These are phyloP conservation scores for Apophysomyces elegans DNA, from an alignment of 371 early-diverging fungal species.

Conservation along the genomic window DNA sequence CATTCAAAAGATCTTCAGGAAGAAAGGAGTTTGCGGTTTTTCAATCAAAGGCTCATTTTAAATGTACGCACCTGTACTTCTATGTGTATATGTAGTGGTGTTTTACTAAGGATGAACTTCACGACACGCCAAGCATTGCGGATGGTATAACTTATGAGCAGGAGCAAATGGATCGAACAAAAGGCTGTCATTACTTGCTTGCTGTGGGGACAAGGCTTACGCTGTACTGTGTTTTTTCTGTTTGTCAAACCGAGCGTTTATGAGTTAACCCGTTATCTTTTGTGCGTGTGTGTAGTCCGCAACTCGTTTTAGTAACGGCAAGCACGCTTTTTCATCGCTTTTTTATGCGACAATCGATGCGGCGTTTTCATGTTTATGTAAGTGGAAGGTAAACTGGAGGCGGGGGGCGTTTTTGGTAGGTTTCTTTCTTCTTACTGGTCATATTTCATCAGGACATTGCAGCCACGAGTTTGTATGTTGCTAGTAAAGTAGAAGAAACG, in stretches of 20 bases:
- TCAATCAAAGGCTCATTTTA: no score
- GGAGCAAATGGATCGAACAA: slow-evolving; percentile 62
- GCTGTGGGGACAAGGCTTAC: slow-evolving; percentile 67
- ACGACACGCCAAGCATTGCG: slow-evolving; percentile 63
- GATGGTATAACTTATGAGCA: slow-evolving; percentile 52
- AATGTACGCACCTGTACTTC: no score
- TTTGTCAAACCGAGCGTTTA: not conserved
- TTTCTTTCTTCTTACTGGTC: not conserved
- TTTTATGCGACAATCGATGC: slow-evolving; percentile 79
- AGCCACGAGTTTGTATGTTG: slow-evolving; percentile 75
- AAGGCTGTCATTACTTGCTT: slow-evolving; percentile 69
- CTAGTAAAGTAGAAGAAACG: slow-evolving; percentile 83
- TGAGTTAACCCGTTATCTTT: not conserved
- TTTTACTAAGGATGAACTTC: slow-evolving; percentile 70
- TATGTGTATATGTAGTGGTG: slow-evolving; percentile 55
- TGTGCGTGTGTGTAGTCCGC: slow-evolving; percentile 48
- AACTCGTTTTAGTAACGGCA: slow-evolving; percentile 71
- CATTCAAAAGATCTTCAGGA: not conserved
- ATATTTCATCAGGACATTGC: slow-evolving; percentile 69
- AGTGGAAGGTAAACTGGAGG: slow-evolving; percentile 22
- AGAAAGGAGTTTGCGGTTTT: not conserved
- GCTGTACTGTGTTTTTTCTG: slow-evolving; percentile 41
- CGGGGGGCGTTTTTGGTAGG: not conserved
- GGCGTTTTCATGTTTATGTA: slow-evolving; percentile 67
- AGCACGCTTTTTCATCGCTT: slow-evolving; percentile 80